Percentiles rank a stretch among this genome's conserved stretches.
phyloP scores from a whole-genome alignment of 176 grass and related monocot genomes.

The Tillandsia leiboldiana region DNA sequence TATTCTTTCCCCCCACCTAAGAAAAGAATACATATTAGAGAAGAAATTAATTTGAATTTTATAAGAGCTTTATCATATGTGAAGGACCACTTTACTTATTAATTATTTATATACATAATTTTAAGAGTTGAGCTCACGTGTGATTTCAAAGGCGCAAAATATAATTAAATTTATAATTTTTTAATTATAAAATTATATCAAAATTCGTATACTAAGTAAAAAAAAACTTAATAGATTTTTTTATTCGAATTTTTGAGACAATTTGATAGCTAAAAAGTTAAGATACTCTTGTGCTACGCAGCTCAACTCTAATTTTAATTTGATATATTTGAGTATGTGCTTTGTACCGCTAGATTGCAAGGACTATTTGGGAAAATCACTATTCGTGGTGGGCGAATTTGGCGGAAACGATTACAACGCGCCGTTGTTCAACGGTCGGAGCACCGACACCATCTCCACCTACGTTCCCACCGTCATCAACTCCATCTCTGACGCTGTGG shows the following conservation, averaged over 20 bases:
- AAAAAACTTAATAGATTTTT: too few relatives aligned
- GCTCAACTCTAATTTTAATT: neutral
- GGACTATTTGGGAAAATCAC: conserved; percentile 34
- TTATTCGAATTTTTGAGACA: too few relatives aligned
- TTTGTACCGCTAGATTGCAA: conserved; percentile 39
- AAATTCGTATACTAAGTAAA: too few relatives aligned
- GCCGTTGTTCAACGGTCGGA: conserved; percentile 39
- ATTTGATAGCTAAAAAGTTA: too few relatives aligned
- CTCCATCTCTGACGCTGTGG: conserved; percentile 41
- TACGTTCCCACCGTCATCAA: conserved; percentile 45
- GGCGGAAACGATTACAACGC: conserved; percentile 89
- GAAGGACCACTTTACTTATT: neutral
- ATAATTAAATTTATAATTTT: too few relatives aligned
- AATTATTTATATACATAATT: neutral
- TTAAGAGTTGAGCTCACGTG: too few relatives aligned
- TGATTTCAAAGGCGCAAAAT: too few relatives aligned
- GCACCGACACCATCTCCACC: conserved; percentile 30
- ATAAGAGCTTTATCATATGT: neutral
- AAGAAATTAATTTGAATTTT: neutral
- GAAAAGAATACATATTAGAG: neutral
- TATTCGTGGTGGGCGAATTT: conserved; percentile 65
- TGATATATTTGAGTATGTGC: neutral
- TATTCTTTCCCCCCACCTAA: too few relatives aligned
- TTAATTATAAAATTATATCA: too few relatives aligned
- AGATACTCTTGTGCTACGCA: too few relatives aligned